phyloP scores from a whole-genome alignment of 257 asterid genomes.

The Primulina eburnea region DNA sequence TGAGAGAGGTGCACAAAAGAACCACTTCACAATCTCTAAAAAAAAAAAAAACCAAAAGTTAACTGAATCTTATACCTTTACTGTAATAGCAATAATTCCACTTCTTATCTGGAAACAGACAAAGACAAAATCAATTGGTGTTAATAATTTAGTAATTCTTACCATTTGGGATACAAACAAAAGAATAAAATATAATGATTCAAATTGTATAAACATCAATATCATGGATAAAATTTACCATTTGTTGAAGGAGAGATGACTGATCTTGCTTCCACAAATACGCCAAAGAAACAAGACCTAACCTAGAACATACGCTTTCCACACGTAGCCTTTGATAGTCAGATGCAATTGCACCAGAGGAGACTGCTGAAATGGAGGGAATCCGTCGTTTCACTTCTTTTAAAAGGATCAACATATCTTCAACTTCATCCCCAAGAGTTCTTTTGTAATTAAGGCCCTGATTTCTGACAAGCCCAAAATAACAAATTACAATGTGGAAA shows the following conservation, averaged over 20 bases:
- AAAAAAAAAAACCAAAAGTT: not conserved
- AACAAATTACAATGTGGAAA: constrained; percentile 19
- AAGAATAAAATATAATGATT: constrained; percentile 15
- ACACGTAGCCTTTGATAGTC: constrained; percentile 95
- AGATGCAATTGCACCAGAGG: constrained; percentile 97
- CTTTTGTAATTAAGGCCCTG: constrained; percentile 70
- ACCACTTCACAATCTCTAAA: not conserved
- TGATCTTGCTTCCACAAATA: constrained; percentile 97
- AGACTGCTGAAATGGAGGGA: constrained; percentile 80
- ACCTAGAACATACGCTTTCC: constrained; percentile 90
- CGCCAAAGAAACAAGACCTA: constrained; percentile 88
- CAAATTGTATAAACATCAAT: constrained; percentile 5
- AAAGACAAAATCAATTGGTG: constrained; percentile 22
- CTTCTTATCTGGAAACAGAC: constrained; percentile 52
- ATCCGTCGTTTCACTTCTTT: constrained; percentile 78
- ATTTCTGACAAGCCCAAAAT: constrained; percentile 49
- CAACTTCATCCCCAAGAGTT: constrained; percentile 99
- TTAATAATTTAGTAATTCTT: constrained; percentile 4
- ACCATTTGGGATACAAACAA: not conserved
- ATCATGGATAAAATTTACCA: constrained; percentile 47
- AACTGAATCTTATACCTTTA: constrained; percentile 53
- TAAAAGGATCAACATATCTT: constrained; percentile 84
- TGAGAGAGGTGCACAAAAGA: constrained; percentile 3
- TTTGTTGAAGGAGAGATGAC: constrained; percentile 70
- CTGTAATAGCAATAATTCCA: constrained; percentile 76